Evolutionary conservation across 352 stramenopile genomes (phyloP).

Genomic region (Phytophthora brassicae): DNA sequence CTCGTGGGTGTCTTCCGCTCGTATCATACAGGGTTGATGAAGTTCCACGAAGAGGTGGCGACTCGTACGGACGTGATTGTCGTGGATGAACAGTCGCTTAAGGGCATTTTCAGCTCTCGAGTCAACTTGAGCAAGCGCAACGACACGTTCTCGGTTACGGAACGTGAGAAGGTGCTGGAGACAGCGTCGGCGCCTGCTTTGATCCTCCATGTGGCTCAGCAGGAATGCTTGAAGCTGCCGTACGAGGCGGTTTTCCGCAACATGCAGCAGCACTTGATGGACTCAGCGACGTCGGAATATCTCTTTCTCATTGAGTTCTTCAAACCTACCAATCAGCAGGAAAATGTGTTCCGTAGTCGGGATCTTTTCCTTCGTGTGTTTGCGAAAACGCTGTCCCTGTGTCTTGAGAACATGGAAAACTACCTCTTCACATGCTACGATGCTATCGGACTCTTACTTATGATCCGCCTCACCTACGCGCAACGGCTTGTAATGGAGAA

Average conservation of each 20-base stretch:
- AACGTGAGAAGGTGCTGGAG: conserved; percentile 90
- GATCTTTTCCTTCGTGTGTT: conserved; percentile 97
- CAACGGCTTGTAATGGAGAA: conserved; percentile 86
- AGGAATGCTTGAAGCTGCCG: conserved; percentile 90
- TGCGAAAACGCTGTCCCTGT: conserved; percentile 93
- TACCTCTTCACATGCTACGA: conserved; percentile 98
- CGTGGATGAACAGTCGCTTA: conserved; percentile 94
- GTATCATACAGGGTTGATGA: conserved; percentile 95
- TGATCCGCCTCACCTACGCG: conserved; percentile 96
- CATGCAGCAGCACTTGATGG: conserved; percentile 96
- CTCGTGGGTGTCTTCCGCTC: conserved; percentile 95
- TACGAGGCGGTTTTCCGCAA: conserved; percentile 98
- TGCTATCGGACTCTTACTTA: conserved; percentile 96
- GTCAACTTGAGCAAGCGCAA: conserved; percentile 96
- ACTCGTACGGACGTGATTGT: conserved; percentile 93
- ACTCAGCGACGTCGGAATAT: conserved; percentile 97
- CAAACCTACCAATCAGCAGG: conserved; percentile 69
- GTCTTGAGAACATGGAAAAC: conserved; percentile 98
- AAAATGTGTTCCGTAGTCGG: conserved; percentile 58
- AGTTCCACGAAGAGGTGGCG: conserved; percentile 94
- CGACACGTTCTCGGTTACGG: conserved; percentile 93
- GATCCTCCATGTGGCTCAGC: conserved; percentile 93
- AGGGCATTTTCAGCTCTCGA: conserved; percentile 79
- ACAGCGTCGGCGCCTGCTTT: conserved; percentile 84
- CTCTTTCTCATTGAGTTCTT: conserved; percentile 97